Percentiles rank a stretch among this genome's conserved stretches.
These are phyloP conservation scores for Solanum clarkiae DNA, from an alignment of 257 asterid species.

Conservation along the genomic window DNA sequence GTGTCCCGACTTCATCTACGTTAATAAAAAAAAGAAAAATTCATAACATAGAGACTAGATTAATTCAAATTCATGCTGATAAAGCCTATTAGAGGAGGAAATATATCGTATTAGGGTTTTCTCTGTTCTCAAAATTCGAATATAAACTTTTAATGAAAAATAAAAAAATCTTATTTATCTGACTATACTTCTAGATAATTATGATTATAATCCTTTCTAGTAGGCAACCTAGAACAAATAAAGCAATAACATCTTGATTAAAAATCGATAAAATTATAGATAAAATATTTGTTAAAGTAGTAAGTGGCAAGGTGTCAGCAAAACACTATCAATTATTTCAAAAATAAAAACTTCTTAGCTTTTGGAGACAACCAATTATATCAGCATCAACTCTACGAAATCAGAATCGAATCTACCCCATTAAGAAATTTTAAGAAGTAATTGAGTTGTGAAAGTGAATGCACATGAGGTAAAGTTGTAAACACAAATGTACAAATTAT, in stretches of 20 bases:
- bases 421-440: not conserved
- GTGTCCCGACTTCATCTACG: too few relatives aligned
- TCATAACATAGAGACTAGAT: too few relatives aligned
- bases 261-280: not conserved
- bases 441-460: not conserved
- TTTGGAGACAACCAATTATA: not conserved
- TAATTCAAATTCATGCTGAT: not conserved
- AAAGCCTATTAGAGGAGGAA: not conserved
- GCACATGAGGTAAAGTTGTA: not conserved
- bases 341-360: not conserved
- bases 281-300: not conserved
- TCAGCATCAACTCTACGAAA: not conserved
- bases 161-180: too few relatives aligned
- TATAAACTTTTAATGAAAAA: rapidly evolving
- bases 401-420: not conserved
- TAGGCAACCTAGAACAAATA: not conserved
- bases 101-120: not conserved
- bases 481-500: not conserved
- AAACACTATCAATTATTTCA: not conserved
- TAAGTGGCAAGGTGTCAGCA: not conserved
- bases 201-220: not conserved
- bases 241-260: not conserved
- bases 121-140: not conserved
- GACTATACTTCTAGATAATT: not conserved
- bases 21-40: too few relatives aligned